Percentiles rank a stretch among this genome's conserved stretches.
Conservation (phyloP, 176 grass and related monocot species). For the Dactylis glomerata region DNA sequence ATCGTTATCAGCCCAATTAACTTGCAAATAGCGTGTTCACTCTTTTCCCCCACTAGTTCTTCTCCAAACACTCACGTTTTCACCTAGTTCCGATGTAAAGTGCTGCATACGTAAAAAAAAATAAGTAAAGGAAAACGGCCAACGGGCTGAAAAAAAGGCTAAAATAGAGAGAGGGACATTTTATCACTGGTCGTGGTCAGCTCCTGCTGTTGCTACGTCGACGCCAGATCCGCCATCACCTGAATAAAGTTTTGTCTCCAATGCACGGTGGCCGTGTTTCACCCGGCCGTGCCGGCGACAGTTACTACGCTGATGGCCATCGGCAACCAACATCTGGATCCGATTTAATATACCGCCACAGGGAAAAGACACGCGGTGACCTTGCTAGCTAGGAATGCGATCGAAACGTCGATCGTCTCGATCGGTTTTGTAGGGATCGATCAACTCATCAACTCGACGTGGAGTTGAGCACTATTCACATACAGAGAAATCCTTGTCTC, state of each 20-base stretch:
- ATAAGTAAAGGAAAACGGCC: not conserved
- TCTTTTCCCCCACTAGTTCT: not conserved
- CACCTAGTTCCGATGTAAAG: not conserved
- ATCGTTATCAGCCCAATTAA: not conserved
- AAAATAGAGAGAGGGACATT: not conserved
- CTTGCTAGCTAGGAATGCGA: not conserved
- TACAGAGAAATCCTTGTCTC: not conserved
- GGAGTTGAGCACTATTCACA: too few species aligned
- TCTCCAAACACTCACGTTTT: not conserved
- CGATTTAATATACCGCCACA: not conserved
- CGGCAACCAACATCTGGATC: conserved; percentile 26
- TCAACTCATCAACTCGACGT: conserved; percentile 17
- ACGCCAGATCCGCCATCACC: conserved; percentile 12
- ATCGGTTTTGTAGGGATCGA: not conserved
- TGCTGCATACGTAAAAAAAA: not conserved
- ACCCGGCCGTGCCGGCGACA: not conserved
- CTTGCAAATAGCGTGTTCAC: not conserved
- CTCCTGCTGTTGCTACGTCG: not conserved
- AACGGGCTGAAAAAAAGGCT: not conserved
- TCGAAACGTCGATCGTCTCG: not conserved
- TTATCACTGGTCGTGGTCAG: not conserved
- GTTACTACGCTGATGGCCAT: conserved; percentile 21
- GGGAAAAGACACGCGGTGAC: not conserved
- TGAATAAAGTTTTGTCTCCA: not conserved
- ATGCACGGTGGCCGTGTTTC: not conserved